Conservation (phyloP, 805 yeast genomes). For the Ogataea chonburiensis region DNA sequence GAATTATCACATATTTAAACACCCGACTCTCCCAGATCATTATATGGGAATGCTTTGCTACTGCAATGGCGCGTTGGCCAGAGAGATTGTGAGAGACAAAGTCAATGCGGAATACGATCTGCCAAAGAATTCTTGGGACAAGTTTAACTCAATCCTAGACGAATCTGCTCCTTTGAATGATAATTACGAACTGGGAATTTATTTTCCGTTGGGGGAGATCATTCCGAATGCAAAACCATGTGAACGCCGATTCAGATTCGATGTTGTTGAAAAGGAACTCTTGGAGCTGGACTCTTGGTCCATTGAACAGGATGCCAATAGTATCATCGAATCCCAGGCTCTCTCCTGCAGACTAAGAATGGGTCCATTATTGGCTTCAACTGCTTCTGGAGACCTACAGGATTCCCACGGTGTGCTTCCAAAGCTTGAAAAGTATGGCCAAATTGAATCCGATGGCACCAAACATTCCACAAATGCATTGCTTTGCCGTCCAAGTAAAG, state of each 20-base stretch:
- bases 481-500: conserved; percentile 59
- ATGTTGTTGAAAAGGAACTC: conserved; percentile 30
- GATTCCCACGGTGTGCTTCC: conserved; percentile 21
- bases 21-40: conserved; percentile 72
- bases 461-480: conserved; percentile 43
- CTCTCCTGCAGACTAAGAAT: conserved; percentile 78
- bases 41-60: conserved; percentile 97
- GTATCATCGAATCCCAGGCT: conserved; percentile 86
- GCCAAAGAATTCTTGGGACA: conserved; percentile 47
- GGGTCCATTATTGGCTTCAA: conserved; percentile 64
- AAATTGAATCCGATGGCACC: conserved; percentile 49
- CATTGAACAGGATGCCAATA: conserved; percentile 63
- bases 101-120: conserved; percentile 46
- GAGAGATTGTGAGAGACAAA: conserved; percentile 70
- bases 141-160: conserved; percentile 56
- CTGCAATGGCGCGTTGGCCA: conserved; percentile 85
- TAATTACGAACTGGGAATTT: conserved; percentile 61
- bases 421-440: conserved; percentile 38
- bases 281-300: conserved; percentile 41
- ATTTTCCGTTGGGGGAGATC: conserved; percentile 88
- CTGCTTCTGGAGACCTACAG: conserved; percentile 11
- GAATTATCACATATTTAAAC: conserved; percentile 81
- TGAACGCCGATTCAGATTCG: conserved; percentile 50
- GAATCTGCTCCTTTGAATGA: conserved; percentile 31
- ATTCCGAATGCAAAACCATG: conserved; percentile 78